phyloP scores from a whole-genome alignment of 2,329 filamentous ascomycete genomes.

The Fusarium annulatum region DNA sequence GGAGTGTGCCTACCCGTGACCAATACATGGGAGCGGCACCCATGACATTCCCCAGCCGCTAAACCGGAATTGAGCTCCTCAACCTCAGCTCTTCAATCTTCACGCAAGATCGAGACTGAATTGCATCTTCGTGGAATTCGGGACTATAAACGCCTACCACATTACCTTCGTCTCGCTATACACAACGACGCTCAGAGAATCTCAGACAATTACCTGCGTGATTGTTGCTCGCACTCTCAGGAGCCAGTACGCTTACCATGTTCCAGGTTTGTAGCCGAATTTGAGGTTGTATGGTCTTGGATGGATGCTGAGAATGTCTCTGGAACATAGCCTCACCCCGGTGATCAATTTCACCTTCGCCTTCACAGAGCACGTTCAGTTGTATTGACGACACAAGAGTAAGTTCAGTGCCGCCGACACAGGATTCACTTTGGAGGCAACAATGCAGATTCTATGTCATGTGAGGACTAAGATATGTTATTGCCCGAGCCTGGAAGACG shows the following conservation, averaged over 20 bases:
- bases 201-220: neutral
- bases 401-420: slow-evolving; percentile 52
- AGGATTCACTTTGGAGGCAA: neutral
- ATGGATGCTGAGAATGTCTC: slow-evolving; percentile 18
- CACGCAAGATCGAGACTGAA: neutral
- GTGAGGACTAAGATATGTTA: neutral
- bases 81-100: slow-evolving; percentile 26
- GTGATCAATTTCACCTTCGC: slow-evolving; percentile 81
- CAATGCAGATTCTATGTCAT: neutral
- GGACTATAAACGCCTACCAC: neutral
- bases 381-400: slow-evolving; percentile 82
- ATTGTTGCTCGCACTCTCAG: neutral
- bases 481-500: neutral
- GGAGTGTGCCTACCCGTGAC: slow-evolving; percentile 16
- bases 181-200: neutral
- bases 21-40: slow-evolving; percentile 1
- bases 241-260: slow-evolving; percentile 26
- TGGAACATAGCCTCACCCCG: slow-evolving; percentile 67
- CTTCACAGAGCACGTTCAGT: slow-evolving; percentile 87
- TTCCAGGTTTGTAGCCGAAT: slow-evolving; percentile 41
- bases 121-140: neutral
- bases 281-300: neutral
- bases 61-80: slow-evolving; percentile 19
- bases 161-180: neutral
- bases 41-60: slow-evolving; percentile 23